Evolutionary conservation across 306 rosid genomes (phyloP).

Genomic region (Quercus variabilis): DNA sequence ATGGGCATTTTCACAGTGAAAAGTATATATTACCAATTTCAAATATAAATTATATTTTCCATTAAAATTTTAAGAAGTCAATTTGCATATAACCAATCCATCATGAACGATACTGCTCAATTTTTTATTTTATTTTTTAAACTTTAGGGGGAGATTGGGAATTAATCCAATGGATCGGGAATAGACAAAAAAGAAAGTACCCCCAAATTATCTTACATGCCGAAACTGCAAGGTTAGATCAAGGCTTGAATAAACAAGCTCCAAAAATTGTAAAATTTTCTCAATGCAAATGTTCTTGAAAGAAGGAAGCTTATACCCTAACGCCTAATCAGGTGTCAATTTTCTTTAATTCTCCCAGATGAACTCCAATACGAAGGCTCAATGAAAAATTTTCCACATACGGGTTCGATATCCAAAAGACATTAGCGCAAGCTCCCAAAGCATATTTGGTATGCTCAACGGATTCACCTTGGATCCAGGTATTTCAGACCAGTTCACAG

Average conservation of each 20-base stretch:
- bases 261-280: neutral
- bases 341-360: constrained; percentile 8
- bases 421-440: constrained; percentile 96
- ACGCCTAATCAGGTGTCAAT: neutral
- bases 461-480: constrained; percentile 98
- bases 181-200: neutral
- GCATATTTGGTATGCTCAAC: constrained; percentile 93
- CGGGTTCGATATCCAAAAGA: constrained; percentile 84
- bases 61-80: too few species aligned
- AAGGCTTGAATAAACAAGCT: neutral
- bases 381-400: constrained; percentile 70
- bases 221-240: neutral
- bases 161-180: neutral
- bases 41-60: too few species aligned
- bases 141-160: too few species aligned
- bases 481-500: constrained; percentile 96
- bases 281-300: neutral
- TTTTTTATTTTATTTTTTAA: too few species aligned
- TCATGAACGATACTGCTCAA: too few species aligned
- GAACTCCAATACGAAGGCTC: constrained; percentile 18
- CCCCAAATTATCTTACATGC: neutral
- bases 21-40: too few species aligned
- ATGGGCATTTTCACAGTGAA: too few species aligned
- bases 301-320: neutral
- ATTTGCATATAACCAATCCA: too few species aligned